These are phyloP conservation scores for Sungouiozyma intestinalis DNA, from an alignment of 805 yeast species.

Conservation along the genomic window DNA sequence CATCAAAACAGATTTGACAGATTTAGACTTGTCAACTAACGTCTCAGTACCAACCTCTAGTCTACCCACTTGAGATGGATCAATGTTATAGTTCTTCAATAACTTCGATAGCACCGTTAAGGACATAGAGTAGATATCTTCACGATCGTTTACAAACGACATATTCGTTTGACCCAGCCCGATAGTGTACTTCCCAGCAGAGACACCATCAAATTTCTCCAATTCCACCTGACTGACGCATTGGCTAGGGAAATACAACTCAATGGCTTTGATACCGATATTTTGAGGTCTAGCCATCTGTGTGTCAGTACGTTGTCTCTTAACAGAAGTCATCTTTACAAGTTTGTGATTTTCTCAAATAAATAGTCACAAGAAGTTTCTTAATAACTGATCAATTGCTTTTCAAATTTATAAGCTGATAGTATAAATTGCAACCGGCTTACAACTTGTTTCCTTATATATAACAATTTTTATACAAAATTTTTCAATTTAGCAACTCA, in stretches of 20 bases:
- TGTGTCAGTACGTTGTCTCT: conserved; percentile 6
- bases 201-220: conserved; percentile 74
- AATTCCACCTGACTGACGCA: conserved; percentile 81
- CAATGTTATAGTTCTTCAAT: conserved; percentile 72
- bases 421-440: no score
- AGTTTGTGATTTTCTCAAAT: conserved; percentile 22
- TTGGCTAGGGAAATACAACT: conserved; percentile 78
- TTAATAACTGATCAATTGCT: background rate
- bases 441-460: no score
- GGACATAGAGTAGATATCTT: conserved; percentile 91
- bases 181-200: conserved; percentile 94
- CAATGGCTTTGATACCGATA: conserved; percentile 95
- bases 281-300: conserved; percentile 48
- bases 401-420: background rate
- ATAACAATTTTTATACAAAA: no score
- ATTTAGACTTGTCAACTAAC: conserved; percentile 89
- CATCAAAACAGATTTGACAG: conserved; percentile 91
- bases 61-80: conserved; percentile 75
- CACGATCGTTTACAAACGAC: conserved; percentile 96
- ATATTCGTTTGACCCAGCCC: conserved; percentile 98
- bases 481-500: no score
- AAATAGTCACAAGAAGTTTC: conserved; percentile 9
- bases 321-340: conserved; percentile 22
- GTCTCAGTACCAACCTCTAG: conserved; percentile 98
- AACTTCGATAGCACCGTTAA: conserved; percentile 77